These are phyloP conservation scores for Discostella stelligeroides DNA, from an alignment of 108 stramenopile genomes.

Conservation along the genomic window DNA sequence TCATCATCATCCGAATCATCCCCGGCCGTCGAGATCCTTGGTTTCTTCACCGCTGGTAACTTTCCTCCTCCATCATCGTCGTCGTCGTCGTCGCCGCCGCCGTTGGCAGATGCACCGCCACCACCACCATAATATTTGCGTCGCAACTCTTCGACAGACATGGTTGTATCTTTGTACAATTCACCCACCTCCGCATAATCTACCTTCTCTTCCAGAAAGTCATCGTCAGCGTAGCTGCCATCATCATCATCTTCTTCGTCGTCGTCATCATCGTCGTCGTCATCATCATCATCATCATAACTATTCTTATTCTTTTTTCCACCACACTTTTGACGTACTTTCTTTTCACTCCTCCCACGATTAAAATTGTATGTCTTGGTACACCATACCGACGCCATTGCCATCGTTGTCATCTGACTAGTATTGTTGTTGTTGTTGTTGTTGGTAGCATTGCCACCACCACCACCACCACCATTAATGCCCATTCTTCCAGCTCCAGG, in stretches of 20 bases:
- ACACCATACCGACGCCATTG: slow-evolving; percentile 13
- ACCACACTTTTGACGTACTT: slow-evolving; percentile 12
- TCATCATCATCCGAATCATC: slow-evolving; percentile 34
- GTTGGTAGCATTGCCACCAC: too few relatives aligned
- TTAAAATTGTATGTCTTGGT: slow-evolving; percentile 40
- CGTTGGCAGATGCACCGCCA: too few relatives aligned
- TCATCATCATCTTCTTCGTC: background rate
- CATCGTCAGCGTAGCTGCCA: slow-evolving; percentile 18
- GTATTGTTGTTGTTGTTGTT: too few relatives aligned
- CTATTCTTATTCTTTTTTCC: background rate
- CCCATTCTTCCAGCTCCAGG: background rate
- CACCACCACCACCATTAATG: too few relatives aligned
- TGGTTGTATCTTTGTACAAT: slow-evolving; percentile 59
- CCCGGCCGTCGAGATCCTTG: slow-evolving; percentile 22
- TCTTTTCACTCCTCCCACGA: slow-evolving; percentile 23
- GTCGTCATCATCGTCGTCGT: background rate
- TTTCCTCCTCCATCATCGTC: slow-evolving; percentile 28
- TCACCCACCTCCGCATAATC: slow-evolving; percentile 63
- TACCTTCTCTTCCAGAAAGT: slow-evolving; percentile 38
- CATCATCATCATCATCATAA: background rate
- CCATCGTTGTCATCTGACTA: too few relatives aligned
- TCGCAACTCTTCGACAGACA: slow-evolving; percentile 65
- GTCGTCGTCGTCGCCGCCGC: slow-evolving; percentile 7
- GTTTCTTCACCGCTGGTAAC: background rate
- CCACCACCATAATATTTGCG: slow-evolving; percentile 57